These are phyloP conservation scores for Cichorium intybus DNA, from an alignment of 140 eudicot genomes.

Conservation along the genomic window DNA sequence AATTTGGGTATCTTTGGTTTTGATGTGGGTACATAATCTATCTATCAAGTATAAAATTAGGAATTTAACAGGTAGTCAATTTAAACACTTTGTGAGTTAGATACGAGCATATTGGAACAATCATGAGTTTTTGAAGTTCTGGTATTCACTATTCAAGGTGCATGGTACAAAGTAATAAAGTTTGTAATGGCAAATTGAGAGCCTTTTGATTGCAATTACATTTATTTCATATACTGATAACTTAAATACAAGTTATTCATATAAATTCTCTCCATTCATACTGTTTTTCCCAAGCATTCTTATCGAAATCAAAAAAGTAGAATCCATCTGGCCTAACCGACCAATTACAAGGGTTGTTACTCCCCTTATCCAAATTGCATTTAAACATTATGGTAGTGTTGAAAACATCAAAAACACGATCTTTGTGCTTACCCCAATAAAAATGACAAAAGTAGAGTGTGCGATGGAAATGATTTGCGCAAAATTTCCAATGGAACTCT, in stretches of 20 bases:
- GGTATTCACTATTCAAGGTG: too few relatives aligned
- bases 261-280: background rate
- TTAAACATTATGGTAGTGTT: background rate
- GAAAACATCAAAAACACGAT: background rate
- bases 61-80: too few relatives aligned
- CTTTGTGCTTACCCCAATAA: background rate
- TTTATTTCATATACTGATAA: too few relatives aligned
- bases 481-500: background rate
- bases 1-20: too few relatives aligned
- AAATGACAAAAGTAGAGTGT: conserved; percentile 10
- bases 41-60: too few relatives aligned
- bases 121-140: background rate
- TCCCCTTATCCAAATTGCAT: background rate
- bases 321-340: background rate
- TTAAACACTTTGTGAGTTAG: too few relatives aligned
- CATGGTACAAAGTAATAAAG: too few relatives aligned
- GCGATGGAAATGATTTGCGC: background rate
- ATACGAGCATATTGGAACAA: background rate
- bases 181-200: background rate
- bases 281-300: background rate
- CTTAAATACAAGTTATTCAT: background rate
- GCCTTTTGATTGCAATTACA: too few relatives aligned
- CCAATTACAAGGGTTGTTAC: background rate
- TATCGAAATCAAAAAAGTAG: background rate
- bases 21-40: too few relatives aligned